Base-by-base conservation (phyloP, 257 asterid species). In the Echites panduratus region DNA sequence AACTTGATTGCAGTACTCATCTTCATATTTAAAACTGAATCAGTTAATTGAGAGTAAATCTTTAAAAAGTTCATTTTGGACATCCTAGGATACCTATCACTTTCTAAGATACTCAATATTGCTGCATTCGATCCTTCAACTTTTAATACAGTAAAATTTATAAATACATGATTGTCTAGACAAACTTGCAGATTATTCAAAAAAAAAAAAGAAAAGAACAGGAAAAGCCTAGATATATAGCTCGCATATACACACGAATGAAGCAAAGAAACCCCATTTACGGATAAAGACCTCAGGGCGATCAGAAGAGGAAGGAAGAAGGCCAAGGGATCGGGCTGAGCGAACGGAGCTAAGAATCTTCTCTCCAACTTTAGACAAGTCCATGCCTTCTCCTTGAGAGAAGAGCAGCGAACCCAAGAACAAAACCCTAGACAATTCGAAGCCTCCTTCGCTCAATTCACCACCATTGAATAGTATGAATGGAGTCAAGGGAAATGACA, bases 311-410 rank as follows among this genome's bases (percentile, higher is more conserved):
- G 87, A 40, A 75, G 97, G 97, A 45, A 90, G 86, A 63, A 95
- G 96, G 64, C 97, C 98, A 59, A 95, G 91, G 57, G 98, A 90
- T 79, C 98, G 92, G 7, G 99, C 99, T 4, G 98, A 92, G 79
- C 99, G 98, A 76, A 92, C 98, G 65, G 99, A 92, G 85, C 98
- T 95, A 83, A 95, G 78, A 75, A 95, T 81, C 92, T 92, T 95
- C 87, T 95, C 98, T 68, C 98, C 99, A 75, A 95, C 98, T 81
- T 90, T 90, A 66, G 99, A 92, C 80, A 92, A 84, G 88, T 95
- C 99, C 99, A 95, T 95, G 75, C 90, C 93, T 80, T 88, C 91
- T 78, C 89, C 91, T 49, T 83, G 87, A 57, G 94, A 87, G 82
- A 95, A 90, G 80, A 95, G 96, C 85, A 95, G 87, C 81, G 99